These are phyloP conservation scores for Solanum hybrid DNA, from an alignment of 305 asterid species.

Conservation along the genomic window DNA sequence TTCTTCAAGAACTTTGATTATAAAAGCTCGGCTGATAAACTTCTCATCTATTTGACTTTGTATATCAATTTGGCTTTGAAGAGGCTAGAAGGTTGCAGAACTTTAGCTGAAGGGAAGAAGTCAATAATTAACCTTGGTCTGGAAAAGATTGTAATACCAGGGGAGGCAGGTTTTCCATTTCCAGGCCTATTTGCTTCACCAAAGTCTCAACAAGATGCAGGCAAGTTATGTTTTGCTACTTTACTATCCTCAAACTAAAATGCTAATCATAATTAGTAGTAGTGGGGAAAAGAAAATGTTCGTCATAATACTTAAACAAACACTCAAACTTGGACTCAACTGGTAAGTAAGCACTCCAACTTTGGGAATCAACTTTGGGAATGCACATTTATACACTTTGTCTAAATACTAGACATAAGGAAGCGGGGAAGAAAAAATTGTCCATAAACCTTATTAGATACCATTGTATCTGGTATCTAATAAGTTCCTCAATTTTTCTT, in stretches of 20 bases:
- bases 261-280: background rate
- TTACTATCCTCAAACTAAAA: background rate
- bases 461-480: background rate
- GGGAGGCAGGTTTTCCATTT: slow-evolving; percentile 72
- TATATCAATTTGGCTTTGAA: slow-evolving; percentile 71
- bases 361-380: background rate
- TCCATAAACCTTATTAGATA: background rate
- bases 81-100: slow-evolving; percentile 87
- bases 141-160: slow-evolving; percentile 83
- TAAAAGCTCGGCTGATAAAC: slow-evolving; percentile 78
- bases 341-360: background rate
- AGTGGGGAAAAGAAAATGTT: background rate
- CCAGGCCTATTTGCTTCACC: slow-evolving; percentile 70
- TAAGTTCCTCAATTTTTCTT: background rate
- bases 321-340: background rate
- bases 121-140: slow-evolving; percentile 72
- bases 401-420: background rate
- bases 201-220: slow-evolving; percentile 55
- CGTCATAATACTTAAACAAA: background rate
- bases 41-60: slow-evolving; percentile 71
- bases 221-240: slow-evolving; percentile 18
- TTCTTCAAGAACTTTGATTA: slow-evolving; percentile 79
- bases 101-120: slow-evolving; percentile 91
- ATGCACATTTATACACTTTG: background rate
- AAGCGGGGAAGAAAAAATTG: background rate